These are phyloP conservation scores for Scheffersomyces insectosa DNA, from an alignment of 1,139 yeast genomes.

Conservation along the genomic window DNA sequence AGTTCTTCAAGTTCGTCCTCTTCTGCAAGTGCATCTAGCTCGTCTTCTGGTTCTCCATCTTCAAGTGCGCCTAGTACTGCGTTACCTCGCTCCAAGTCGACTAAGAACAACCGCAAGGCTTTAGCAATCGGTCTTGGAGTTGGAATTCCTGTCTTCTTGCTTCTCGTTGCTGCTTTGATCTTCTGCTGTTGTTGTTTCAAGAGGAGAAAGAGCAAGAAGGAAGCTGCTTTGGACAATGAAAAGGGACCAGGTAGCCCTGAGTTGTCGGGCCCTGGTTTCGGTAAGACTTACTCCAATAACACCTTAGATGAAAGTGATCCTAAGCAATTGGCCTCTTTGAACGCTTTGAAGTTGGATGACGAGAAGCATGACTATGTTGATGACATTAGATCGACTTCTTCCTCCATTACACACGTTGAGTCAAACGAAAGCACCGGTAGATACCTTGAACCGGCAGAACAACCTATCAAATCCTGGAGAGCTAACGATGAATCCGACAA, in stretches of 20 bases:
- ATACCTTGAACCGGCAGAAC: slow-evolving; percentile 37
- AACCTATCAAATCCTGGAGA: slow-evolving; percentile 76
- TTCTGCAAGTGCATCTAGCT: slow-evolving; percentile 14
- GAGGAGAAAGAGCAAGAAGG: slow-evolving; percentile 36
- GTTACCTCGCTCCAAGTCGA: slow-evolving; percentile 15
- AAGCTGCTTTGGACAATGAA: slow-evolving; percentile 38
- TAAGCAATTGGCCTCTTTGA: slow-evolving; percentile 48
- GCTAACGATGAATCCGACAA: slow-evolving; percentile 38
- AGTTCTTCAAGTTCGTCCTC: slow-evolving; percentile 16
- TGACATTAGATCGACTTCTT: slow-evolving; percentile 27
- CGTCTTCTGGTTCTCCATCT: slow-evolving; percentile 23
- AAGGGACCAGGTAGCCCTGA: slow-evolving; percentile 26
- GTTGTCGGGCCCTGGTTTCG: slow-evolving; percentile 37
- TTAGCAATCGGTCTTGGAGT: slow-evolving; percentile 88
- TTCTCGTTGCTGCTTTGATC: slow-evolving; percentile 49
- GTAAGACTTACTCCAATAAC: slow-evolving; percentile 31
- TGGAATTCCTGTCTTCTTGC: slow-evolving; percentile 64
- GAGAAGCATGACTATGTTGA: slow-evolving; percentile 20
- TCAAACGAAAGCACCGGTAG: slow-evolving; percentile 23
- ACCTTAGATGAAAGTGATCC: slow-evolving; percentile 33
- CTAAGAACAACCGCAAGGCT: slow-evolving; percentile 35
- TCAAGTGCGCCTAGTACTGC: slow-evolving; percentile 26
- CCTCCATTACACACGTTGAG: slow-evolving; percentile 41
- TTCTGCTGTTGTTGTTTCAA: slow-evolving; percentile 57
- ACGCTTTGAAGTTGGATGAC: slow-evolving; percentile 53